Base-by-base conservation (phyloP, 768 basidiomycete species). In the Russula emetica region DNA sequence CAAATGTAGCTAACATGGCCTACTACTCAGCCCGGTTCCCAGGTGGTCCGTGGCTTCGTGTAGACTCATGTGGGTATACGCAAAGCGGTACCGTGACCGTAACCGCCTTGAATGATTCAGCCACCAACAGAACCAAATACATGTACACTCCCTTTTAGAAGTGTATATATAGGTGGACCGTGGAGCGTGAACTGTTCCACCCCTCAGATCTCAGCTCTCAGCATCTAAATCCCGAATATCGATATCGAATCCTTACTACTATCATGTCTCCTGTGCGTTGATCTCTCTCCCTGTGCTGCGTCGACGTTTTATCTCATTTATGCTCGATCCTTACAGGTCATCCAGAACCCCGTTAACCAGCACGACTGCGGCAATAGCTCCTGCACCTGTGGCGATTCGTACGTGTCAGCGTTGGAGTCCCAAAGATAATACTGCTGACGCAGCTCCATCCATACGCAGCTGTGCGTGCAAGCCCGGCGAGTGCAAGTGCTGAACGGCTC, bases 401-500 rank as follows among this genome's bases (percentile, higher is more conserved):
- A 13, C 16, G 60, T 61, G 28, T 47, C 14, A 8, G 11, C 9
- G 0, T 26, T n/a, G 5, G 20, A n/a, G 22, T 26, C 5, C 20
- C 20, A n/a, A 3, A 20, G 0, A 22, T 22, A 22, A 22, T 1
- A 13, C 0, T 11, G 9, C 36, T 62, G 45, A 62, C 14, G 5
- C 26, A n/a, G 2, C 11, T 49, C 6, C 38, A 18, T 40, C 1
- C 38, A 40, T 40, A 40, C 38, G 9, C 45, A 62, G 61, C 30
- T 55, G 61, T 22, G 0, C 2, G 36, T 56, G 61, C 61, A 28
- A 47, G 11, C 30, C 34, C 2, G 60, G 60, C 4, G 34, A 49
- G 5, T 61, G 60, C 60, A 61, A 61, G 13, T 61, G 60, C 45
- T 61, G 44, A 61, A 18, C 20, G 20, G 14, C 24, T 18, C n/a